A percentile compares a stretch with the other conserved stretches of the same genome.
These are phyloP conservation scores for Phytophthora capsici DNA, from an alignment of 352 stramenopile species.

Conservation along the genomic window DNA sequence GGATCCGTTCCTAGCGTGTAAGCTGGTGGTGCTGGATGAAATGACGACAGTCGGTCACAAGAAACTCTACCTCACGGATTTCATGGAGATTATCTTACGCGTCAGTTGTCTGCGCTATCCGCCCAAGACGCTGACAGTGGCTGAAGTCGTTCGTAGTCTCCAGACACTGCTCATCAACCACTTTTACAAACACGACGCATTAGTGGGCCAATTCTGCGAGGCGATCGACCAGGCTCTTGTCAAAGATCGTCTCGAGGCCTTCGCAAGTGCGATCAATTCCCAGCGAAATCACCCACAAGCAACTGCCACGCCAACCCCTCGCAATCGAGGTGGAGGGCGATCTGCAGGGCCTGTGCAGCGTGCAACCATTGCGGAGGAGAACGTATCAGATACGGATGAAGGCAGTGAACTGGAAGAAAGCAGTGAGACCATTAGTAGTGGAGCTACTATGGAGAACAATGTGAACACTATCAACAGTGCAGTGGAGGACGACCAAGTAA, in stretches of 20 bases:
- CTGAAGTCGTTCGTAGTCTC: slow-evolving; percentile 57
- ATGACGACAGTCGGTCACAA: slow-evolving; percentile 76
- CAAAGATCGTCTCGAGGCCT: slow-evolving; percentile 67
- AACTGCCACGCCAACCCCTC: neutral
- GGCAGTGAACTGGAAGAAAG: slow-evolving; percentile 18
- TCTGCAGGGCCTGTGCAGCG: slow-evolving; percentile 19
- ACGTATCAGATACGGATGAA: slow-evolving; percentile 20
- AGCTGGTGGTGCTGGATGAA: slow-evolving; percentile 77
- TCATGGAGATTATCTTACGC: slow-evolving; percentile 79
- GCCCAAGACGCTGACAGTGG: slow-evolving; percentile 37
- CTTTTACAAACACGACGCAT: slow-evolving; percentile 69
- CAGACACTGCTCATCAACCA: slow-evolving; percentile 70
- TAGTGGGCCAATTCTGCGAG: slow-evolving; percentile 65
- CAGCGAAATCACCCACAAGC: slow-evolving; percentile 25
- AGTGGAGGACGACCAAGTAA: slow-evolving; percentile 1
- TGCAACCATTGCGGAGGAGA: slow-evolving; percentile 23
- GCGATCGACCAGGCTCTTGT: slow-evolving; percentile 62
- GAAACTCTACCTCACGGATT: slow-evolving; percentile 78
- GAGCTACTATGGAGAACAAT: neutral
- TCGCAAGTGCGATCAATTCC: slow-evolving; percentile 59
- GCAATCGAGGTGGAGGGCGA: slow-evolving; percentile 17
- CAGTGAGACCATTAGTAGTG: neutral
- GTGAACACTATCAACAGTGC: neutral
- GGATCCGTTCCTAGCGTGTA: slow-evolving; percentile 75
- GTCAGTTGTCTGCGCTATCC: slow-evolving; percentile 69